Conservation (phyloP, 768 basidiomycete species). For the Terana coerulea region DNA sequence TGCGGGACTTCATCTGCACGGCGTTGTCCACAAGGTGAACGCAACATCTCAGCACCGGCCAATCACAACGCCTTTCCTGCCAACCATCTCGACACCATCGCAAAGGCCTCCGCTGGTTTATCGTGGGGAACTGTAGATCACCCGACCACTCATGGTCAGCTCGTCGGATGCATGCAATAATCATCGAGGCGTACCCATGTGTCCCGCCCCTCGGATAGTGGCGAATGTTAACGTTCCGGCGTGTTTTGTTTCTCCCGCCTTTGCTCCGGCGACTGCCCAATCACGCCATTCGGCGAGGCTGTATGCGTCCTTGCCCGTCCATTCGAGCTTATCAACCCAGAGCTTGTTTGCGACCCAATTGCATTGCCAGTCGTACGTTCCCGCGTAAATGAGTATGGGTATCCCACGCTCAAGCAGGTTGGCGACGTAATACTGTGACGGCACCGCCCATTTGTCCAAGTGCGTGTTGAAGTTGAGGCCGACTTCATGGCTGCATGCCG, state of each 20-base stretch:
- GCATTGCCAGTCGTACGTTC: conserved; percentile 77
- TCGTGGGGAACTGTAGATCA: conserved; percentile 64
- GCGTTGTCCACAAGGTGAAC: too few relatives aligned
- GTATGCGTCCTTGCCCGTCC: conserved; percentile 61
- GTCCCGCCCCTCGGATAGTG: conserved; percentile 58
- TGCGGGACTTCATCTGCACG: too few relatives aligned
- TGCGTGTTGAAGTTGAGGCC: conserved; percentile 46
- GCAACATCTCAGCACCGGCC: background rate
- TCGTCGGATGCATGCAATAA: too few relatives aligned
- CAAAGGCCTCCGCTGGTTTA: conserved; percentile 59
- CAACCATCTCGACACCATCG: conserved; percentile 67
- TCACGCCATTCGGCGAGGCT: conserved; percentile 43
- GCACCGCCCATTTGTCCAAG: conserved; percentile 56
- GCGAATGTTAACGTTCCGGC: conserved; percentile 59
- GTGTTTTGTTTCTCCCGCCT: conserved; percentile 54
- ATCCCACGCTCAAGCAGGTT: conserved; percentile 75
- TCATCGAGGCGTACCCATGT: conserved; percentile 45
- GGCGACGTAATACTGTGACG: conserved; percentile 62
- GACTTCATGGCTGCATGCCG: conserved; percentile 53
- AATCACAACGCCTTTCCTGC: conserved; percentile 30
- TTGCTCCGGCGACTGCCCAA: conserved; percentile 55
- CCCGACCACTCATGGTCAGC: background rate
- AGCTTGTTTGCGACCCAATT: conserved; percentile 75
- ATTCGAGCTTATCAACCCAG: conserved; percentile 72
- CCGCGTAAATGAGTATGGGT: conserved; percentile 69